phyloP scores from a whole-genome alignment of 78 protist genomes.

The Anaeramoeba flamelloides region DNA sequence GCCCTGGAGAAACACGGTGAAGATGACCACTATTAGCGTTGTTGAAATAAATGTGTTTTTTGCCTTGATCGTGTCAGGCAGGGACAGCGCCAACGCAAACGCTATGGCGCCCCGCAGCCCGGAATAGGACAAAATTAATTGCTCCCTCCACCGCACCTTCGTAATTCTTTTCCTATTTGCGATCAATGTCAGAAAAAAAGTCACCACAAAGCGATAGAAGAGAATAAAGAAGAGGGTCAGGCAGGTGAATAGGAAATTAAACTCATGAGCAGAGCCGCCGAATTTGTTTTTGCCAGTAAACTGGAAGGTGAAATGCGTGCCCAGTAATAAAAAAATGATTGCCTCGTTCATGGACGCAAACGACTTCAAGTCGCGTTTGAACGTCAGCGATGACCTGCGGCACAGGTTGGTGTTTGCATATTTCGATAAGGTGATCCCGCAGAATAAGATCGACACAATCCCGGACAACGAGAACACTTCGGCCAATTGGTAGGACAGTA shows the following conservation, averaged over 20 bases:
- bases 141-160: neutral
- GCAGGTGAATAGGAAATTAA: too few species aligned
- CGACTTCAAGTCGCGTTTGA: neutral
- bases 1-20: slow-evolving; percentile 20
- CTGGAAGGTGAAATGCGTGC: too few species aligned
- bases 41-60: slow-evolving; percentile 2
- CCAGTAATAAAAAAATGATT: slow-evolving; percentile 11
- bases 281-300: too few species aligned
- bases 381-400: neutral
- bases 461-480: slow-evolving; percentile 22
- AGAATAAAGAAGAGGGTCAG: too few species aligned
- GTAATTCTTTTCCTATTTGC: neutral
- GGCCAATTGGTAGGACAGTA: slow-evolving; percentile 2
- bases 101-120: slow-evolving; percentile 33
- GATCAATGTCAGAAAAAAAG: slow-evolving; percentile 3
- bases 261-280: too few species aligned
- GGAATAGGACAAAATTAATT: slow-evolving; percentile 11
- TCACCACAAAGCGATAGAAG: too few species aligned
- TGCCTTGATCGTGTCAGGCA: neutral
- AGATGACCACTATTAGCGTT: slow-evolving; percentile 12
- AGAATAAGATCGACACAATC: slow-evolving; percentile 4
- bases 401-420: slow-evolving; percentile 3
- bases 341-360: slow-evolving; percentile 7
- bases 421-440: slow-evolving; percentile 4
- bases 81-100: slow-evolving; percentile 13